Evolutionary conservation across 176 grass and related monocot species (phyloP).

Genomic region (Themeda triandra): DNA sequence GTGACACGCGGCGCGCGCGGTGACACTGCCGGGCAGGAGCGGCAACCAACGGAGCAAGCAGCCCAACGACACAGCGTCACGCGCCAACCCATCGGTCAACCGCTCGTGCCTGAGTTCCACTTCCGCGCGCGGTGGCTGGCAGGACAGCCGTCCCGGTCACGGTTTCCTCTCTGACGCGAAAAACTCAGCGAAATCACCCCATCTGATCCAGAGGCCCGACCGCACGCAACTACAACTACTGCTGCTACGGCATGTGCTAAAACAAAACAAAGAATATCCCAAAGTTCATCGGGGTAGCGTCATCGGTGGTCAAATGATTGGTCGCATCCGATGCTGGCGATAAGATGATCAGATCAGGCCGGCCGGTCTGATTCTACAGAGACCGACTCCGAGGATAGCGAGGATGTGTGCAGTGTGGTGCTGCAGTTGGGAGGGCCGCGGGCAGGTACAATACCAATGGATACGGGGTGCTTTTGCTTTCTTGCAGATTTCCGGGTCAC

Average conservation of each 20-base stretch:
- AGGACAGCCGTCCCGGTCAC: conserved; percentile 4
- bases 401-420: background rate
- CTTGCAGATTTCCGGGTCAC: background rate
- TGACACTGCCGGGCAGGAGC: background rate
- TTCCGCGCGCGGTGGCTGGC: background rate
- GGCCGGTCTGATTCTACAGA: background rate
- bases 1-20: background rate
- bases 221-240: background rate
- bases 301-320: background rate
- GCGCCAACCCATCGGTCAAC: background rate
- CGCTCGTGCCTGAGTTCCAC: background rate
- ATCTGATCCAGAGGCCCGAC: background rate
- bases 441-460: background rate
- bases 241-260: background rate
- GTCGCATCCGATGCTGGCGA: background rate
- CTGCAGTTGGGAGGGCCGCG: background rate
- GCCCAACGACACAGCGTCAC: background rate
- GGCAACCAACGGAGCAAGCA: background rate
- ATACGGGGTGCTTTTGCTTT: conserved; percentile 19
- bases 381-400: background rate
- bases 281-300: background rate
- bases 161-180: background rate
- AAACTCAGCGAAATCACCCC: background rate
- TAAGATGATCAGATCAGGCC: background rate
- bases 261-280: background rate